Evolutionary conservation across 306 rosid species (phyloP), one percentile per base, ranked within the genome.

Genomic region (Gastrolobium bilobum): DNA sequence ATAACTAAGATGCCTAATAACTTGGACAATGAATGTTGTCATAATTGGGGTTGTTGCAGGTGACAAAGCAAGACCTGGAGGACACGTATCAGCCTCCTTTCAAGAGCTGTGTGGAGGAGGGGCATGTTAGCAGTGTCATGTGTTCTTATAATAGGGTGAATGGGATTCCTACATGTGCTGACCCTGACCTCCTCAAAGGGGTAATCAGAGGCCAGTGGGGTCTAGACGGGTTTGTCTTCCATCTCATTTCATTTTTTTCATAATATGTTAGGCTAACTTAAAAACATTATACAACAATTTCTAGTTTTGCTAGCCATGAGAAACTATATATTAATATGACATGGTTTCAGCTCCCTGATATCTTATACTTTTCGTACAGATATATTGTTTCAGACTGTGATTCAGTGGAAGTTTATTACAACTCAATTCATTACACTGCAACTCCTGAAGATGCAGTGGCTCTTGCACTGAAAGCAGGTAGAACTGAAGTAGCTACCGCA

Each of bases 381-480:
- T 93, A 93, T 53, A 88, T 93, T 68, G 98, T 87, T 73, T 93
- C 97, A 30, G 97, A 93, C 71, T 91, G 94, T 76, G 98, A 93
- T 79, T 93, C 97, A 10, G 79, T 93, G 15, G 84, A 91, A 77
- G 96, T 89, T 35, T 86, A 84, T 65, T 88, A 85, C 40, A 7
- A 91, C 4, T 7, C 84, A 39, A 88, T 88, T 48, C 82, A 88
- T 56, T 93, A 82, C 80, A 86, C 91, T 13, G 56, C 85, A 67
- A 89, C 98, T 76, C 93, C 85, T 63, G 93, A 93, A 83, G 98
- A 91, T 86, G 98, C 94, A 44, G 94, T 88, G n/a, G 93, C 97
- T 71, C 91, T 89, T 84, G 94, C 94, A 60, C 71, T 93, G 37
- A 87, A 88, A 75, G 98, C 98, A 83, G 94, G 98, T 85, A 66